A percentile compares a stretch with the other conserved stretches of the same genome.
These are phyloP conservation scores for Scleroderma bovista DNA, from an alignment of 768 basidiomycete genomes.

Conservation along the genomic window DNA sequence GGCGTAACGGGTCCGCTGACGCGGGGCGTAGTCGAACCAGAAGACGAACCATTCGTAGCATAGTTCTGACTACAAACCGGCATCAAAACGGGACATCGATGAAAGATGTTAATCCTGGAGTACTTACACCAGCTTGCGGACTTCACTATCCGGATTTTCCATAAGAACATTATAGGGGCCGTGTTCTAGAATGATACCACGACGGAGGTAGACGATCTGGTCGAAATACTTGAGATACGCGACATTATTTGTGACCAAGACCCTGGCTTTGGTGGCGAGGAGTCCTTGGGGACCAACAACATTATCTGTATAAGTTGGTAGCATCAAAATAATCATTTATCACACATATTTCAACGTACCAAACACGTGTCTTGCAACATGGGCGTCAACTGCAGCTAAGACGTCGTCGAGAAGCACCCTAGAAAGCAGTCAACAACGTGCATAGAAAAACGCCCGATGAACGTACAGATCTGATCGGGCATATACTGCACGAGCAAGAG, in stretches of 20 bases:
- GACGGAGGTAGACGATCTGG: constrained; percentile 66
- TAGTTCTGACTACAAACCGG: constrained; percentile 37
- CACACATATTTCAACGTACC: constrained; percentile 34
- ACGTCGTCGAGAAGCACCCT: constrained; percentile 87
- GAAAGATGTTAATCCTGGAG: not conserved
- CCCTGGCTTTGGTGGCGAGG: constrained; percentile 75
- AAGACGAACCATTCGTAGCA: constrained; percentile 37
- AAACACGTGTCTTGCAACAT: constrained; percentile 83
- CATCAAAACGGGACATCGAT: not conserved
- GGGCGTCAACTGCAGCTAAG: constrained; percentile 79
- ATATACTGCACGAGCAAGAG: constrained; percentile 86
- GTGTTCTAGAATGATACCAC: constrained; percentile 75
- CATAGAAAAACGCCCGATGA: not conserved
- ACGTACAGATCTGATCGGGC: constrained; percentile 82
- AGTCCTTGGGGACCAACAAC: constrained; percentile 85
- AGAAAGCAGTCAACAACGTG: constrained; percentile 1
- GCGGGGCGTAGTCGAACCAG: constrained; percentile 41
- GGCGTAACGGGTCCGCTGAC: constrained; percentile 24
- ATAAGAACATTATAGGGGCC: constrained; percentile 62
- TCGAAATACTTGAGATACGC: constrained; percentile 80
- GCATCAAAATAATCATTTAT: not conserved
- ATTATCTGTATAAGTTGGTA: constrained; percentile 44
- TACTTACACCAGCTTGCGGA: constrained; percentile 72
- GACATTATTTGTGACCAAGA: constrained; percentile 84
- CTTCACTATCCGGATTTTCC: constrained; percentile 54